phyloP scores from a whole-genome alignment of 345 rosid genomes.

The Garcia nutans region DNA sequence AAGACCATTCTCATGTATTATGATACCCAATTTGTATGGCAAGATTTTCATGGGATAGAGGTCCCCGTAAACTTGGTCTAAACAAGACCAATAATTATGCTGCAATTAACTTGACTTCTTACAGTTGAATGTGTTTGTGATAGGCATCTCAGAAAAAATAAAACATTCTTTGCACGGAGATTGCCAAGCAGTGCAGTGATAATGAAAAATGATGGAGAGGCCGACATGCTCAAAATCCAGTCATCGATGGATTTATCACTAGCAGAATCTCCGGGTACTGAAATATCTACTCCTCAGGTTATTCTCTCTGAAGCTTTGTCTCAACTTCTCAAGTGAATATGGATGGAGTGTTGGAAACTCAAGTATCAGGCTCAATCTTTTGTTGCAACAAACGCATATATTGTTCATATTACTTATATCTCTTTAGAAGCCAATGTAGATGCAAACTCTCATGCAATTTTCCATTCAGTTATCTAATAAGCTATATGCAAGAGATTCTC shows the following conservation, averaged over 20 bases:
- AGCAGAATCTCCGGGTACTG: constrained; percentile 21
- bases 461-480: too few species aligned
- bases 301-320: constrained; percentile 27
- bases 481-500: too few species aligned
- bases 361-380: background rate
- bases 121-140: background rate
- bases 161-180: constrained; percentile 34
- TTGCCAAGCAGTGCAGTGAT: constrained; percentile 34
- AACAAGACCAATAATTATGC: too few species aligned
- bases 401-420: too few species aligned
- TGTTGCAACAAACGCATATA: background rate
- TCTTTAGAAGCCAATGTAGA: too few species aligned
- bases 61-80: too few species aligned
- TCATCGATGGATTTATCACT: background rate
- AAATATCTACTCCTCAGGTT: constrained; percentile 23
- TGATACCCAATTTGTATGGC: too few species aligned
- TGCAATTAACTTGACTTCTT: too few species aligned
- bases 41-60: too few species aligned
- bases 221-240: constrained; percentile 28
- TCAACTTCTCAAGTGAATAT: background rate
- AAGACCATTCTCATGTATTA: too few species aligned
- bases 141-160: constrained; percentile 33
- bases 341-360: background rate
- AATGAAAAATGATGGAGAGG: constrained; percentile 36
- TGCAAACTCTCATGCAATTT: too few species aligned